Evolutionary conservation across 352 stramenopile genomes (phyloP), one percentile per base, ranked within the genome.

Genomic region (Paralagenidium karlingii): DNA sequence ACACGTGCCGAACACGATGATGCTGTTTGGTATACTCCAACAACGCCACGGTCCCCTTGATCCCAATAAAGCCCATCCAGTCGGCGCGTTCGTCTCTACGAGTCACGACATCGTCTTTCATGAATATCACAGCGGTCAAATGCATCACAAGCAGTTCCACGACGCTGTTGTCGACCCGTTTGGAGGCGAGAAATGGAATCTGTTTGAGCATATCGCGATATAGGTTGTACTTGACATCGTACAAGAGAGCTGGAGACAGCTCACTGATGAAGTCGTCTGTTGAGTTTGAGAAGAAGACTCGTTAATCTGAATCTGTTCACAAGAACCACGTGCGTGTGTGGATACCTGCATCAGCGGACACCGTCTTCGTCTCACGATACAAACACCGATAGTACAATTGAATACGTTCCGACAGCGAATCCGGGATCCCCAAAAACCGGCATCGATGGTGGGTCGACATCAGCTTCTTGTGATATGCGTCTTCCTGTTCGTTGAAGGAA

Each of bases 21-120:
- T 34, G 45, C 3, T 65, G 30, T 0, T 58, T 59, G 8, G 53
- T 62, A 3, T 68, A 68, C 28, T 82, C 71, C 3, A 87, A 48
- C n/a, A 87, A 51, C 7, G 64, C 69, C 2, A 83, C 68, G 1
- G 61, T 63, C 1, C 70, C 74, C 45, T 78, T 83, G 11, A 63
- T 78, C 12, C 69, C 69, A 32, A 85, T 83, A 36, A 87, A 84
- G 8, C 70, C 74, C 74, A 87, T 87, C 74, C 74, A 87, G 49
- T 87, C 70, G 9, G 70, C 68, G 22, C 68, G 67, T 48, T 87
- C 74, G n/a, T 68, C 70, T 43, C 85, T 85, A 27, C 74, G 64
- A 22, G 83, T 83, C 9, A 85, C 42, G 12, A 87, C 59, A 37
- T 87, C 74, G 44, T 82, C 74, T 43, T 84, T 68, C 67, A 84